Evolutionary conservation across 495 filamentous ascomycete species (phyloP), one percentile per base, ranked within the genome.

Genomic region (Aspergillus kassunensis): DNA sequence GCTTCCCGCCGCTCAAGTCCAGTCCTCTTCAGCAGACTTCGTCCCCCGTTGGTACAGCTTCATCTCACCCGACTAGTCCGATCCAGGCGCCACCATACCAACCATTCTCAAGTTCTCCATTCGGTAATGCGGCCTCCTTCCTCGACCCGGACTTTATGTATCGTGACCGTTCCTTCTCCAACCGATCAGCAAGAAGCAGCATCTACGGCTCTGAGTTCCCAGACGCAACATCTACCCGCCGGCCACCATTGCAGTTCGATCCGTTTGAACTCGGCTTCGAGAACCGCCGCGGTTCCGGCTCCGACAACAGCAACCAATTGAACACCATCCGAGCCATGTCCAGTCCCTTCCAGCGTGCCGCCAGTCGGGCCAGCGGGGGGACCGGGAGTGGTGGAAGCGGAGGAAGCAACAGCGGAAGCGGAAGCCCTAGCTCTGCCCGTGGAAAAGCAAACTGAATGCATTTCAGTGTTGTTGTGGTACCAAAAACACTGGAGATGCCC

Each of bases 101-200:
- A 24, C 69, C 68, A 29, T 69, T 70, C 41, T 65, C 69, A 12
- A 61, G 55, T 6, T 74, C 72, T 7, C 70, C 74, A 11, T 50
- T 65, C 34, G 63, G 56, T 24, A 66, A 66, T 41, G 50, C 55
- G 27, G 51, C 44, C 24, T 69, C 67, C 0, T 69, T 69, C 52
- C 70, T 73, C 44, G 70, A 57, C 21, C 54, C 66, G 21, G 68
- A 73, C 27, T 62, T 66, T 43, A 56, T 56, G 35, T 55, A 61
- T 42, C 72, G 74, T 12, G 68, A 73, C 53, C 72, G 74, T 29
- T 77, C 74, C 4, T 71, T 74, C 46, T 77, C 74, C 23, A 77
- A 77, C 40, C 74, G 71, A 39, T 77, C 74, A 8, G 57, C 56
- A 34, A 69, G 63, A 33, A 74, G 71, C 59, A 72, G 72, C 50